These are phyloP conservation scores for Kondoa malvinella DNA, from an alignment of 768 basidiomycete species.

Conservation along the genomic window DNA sequence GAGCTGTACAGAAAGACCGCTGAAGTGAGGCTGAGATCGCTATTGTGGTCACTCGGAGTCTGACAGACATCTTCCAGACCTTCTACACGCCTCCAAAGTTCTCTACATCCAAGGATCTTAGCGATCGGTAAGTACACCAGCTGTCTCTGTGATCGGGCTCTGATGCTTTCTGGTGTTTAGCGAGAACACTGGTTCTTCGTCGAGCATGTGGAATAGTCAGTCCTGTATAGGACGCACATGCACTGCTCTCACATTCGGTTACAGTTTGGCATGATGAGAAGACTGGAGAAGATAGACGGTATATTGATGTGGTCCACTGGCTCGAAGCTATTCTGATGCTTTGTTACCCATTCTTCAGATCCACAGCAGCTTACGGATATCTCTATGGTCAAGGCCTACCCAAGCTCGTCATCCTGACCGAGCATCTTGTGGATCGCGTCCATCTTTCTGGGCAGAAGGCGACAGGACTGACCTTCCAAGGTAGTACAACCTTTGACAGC, in stretches of 20 bases:
- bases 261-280: neutral
- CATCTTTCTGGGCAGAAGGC: too few relatives aligned
- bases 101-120: neutral
- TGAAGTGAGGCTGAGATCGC: too few relatives aligned
- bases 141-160: too few relatives aligned
- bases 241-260: neutral
- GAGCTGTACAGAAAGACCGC: neutral
- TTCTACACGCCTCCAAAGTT: neutral
- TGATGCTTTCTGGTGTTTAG: too few relatives aligned
- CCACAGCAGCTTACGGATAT: neutral
- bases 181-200: neutral
- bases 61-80: too few relatives aligned
- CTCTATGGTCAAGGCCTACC: too few relatives aligned
- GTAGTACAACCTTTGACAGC: neutral
- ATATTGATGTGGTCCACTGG: neutral
- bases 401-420: too few relatives aligned
- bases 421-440: too few relatives aligned
- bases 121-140: too few relatives aligned
- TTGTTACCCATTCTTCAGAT: too few relatives aligned
- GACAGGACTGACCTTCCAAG: too few relatives aligned
- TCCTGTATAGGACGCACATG: neutral
- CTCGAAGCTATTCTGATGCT: neutral
- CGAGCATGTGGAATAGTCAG: neutral
- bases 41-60: too few relatives aligned
- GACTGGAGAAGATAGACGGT: neutral